phyloP scores from a whole-genome alignment of 345 rosid genomes.

The Hibiscus trionum region DNA sequence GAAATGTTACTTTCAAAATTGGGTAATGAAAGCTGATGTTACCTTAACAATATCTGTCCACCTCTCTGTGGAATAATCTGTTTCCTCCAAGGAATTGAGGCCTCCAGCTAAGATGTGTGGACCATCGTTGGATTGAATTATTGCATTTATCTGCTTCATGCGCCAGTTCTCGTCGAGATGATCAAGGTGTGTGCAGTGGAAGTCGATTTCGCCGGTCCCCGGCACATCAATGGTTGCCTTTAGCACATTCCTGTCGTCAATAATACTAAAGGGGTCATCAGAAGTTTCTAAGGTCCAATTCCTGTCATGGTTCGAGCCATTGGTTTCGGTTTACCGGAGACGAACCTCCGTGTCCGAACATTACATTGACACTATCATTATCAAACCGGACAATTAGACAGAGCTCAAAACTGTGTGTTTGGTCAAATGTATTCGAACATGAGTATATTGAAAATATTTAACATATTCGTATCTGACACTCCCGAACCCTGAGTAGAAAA shows the following conservation, averaged over 20 bases:
- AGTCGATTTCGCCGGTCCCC: slow-evolving; percentile 61
- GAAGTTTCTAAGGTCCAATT: background rate
- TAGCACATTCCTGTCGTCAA: slow-evolving; percentile 54
- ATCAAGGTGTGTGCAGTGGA: slow-evolving; percentile 85
- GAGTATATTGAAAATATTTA: too few relatives aligned
- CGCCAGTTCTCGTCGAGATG: slow-evolving; percentile 90
- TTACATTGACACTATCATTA: too few relatives aligned
- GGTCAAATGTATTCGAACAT: background rate
- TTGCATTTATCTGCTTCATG: slow-evolving; percentile 83
- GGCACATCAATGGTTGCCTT: slow-evolving; percentile 82
- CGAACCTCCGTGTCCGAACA: too few relatives aligned
- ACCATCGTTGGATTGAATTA: slow-evolving; percentile 48
- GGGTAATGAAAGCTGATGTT: background rate
- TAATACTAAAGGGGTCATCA: background rate
- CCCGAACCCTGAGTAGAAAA: too few relatives aligned
- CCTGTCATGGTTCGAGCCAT: background rate
- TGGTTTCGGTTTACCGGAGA: too few relatives aligned
- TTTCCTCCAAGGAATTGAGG: slow-evolving; percentile 74
- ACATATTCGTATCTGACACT: too few relatives aligned
- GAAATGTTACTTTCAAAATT: background rate
- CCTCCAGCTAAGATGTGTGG: slow-evolving; percentile 80
- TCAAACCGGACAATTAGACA: background rate
- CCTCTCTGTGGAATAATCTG: slow-evolving; percentile 68
- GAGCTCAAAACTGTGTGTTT: background rate
- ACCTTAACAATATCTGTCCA: slow-evolving; percentile 94